Evolutionary conservation across 345 rosid species (phyloP).

Genomic region (Moricandia arvensis): DNA sequence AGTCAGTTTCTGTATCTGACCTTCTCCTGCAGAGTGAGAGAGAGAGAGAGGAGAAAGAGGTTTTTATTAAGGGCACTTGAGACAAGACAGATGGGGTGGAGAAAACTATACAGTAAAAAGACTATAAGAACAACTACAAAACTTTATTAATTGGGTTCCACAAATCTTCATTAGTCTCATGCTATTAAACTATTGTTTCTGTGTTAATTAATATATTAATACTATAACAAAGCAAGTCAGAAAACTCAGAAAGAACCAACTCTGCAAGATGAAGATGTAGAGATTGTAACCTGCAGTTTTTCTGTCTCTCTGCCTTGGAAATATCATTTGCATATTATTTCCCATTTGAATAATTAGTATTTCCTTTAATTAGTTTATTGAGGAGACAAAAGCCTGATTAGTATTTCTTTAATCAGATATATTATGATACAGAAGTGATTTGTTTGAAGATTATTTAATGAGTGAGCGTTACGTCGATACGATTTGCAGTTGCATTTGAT

Average conservation of each 20-base stretch:
- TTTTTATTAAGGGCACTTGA: conserved; percentile 40
- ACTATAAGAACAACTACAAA: conserved; percentile 3
- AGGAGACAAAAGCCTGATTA: conserved; percentile 7
- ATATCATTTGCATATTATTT: conserved; percentile 15
- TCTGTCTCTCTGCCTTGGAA: conserved; percentile 47
- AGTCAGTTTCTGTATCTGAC: conserved; percentile 37
- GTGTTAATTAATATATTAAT: neutral
- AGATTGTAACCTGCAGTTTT: conserved; percentile 48
- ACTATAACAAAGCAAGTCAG: conserved; percentile 21
- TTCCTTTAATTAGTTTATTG: neutral
- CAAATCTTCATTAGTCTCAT: conserved; percentile 25
- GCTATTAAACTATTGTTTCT: neutral
- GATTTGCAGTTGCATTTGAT: conserved; percentile 11
- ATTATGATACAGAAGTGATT: neutral
- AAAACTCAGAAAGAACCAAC: conserved; percentile 36
- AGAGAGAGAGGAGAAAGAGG: conserved; percentile 43
- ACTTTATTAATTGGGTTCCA: conserved; percentile 5
- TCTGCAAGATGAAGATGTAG: conserved; percentile 24
- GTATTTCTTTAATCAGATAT: neutral
- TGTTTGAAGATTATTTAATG: neutral
- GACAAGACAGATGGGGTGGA: conserved; percentile 47
- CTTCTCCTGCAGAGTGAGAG: conserved; percentile 46
- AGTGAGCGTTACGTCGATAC: conserved; percentile 1
- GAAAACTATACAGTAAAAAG: conserved; percentile 20
- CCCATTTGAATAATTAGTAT: neutral